Conservation (phyloP, 139 green algal genomes). For the Trebouxia sp. region DNA sequence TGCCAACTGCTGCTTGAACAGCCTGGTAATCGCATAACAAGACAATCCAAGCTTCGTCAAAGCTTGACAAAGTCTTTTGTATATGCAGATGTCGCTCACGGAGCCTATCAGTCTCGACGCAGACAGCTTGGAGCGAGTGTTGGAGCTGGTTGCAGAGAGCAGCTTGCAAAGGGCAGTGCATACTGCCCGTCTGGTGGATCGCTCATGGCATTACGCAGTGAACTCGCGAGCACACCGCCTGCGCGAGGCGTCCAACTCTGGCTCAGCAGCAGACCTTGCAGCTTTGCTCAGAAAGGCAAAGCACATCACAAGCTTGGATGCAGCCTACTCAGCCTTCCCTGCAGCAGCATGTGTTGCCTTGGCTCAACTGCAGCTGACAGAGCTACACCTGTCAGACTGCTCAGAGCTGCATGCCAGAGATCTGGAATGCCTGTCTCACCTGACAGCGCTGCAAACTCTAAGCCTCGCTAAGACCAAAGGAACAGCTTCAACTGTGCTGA, state of each 20-base stretch:
- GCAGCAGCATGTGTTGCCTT: neutral
- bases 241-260: neutral
- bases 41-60: too few relatives aligned
- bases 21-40: too few relatives aligned
- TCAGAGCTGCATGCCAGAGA: neutral
- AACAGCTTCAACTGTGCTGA: neutral
- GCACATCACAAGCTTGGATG: neutral
- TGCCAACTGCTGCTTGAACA: too few relatives aligned
- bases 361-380: neutral
- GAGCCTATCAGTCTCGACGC: too few relatives aligned
- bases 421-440: neutral
- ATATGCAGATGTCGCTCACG: too few relatives aligned
- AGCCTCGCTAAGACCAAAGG: neutral
- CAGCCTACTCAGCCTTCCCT: neutral
- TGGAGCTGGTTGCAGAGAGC: neutral
- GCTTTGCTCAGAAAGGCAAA: neutral
- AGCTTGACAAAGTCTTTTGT: too few relatives aligned
- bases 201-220: neutral
- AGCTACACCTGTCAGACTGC: neutral
- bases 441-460: neutral
- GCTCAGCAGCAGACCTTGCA: neutral
- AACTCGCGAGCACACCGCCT: neutral
- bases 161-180: neutral
- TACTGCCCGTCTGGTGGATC: neutral
- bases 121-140: neutral